Base-by-base conservation (phyloP, 176 grass and related monocot genomes). In the Alloteropsis semialata region DNA sequence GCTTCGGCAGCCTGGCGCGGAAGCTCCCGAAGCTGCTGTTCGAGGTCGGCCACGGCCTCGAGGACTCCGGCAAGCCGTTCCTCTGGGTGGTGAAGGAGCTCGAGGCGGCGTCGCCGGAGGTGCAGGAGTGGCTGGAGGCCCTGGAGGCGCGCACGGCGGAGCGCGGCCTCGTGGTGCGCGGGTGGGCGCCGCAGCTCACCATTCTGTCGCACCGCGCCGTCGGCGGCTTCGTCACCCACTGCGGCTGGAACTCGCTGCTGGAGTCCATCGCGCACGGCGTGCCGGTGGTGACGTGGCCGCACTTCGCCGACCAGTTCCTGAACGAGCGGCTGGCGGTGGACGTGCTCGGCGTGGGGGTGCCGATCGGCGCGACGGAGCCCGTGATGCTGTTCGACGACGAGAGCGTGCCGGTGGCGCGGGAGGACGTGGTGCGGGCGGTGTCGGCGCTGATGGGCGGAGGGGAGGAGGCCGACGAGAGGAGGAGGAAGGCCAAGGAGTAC, bases 1-100 rank as follows among this genome's bases (percentile, higher is more conserved):
- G 74, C 82, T 97, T 97, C 44, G 94, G 94, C 22, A 93, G 85
- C 65, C 1, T 96, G 10, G 77, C 61, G 0, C 34, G 71, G 36
- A 79, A 73, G 57, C 67, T 50, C 0, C 71, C 69, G 0, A 38
- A 36, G 71, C 88, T 85, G 41, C 79, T 93, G 44, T 72, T 87
- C 75, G 91, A 96, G 80, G 37, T 96, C 4, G 94, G 91, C 25
- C 66, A 74, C 3, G 88, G 91, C 18, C 83, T 96, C 25, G 91
- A 90, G 63, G 85, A 77, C 51, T 48, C 90, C 24, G 51, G 86
- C 12, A 62, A 18, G 72, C 93, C 93, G 2, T 95, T 95, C 37
- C 41, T 95, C 30, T 95, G 93, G 93, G 93, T 92, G 42, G 77
- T 90, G 39, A 92, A 95, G 64, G 74, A 71, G 12, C 8, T 66